Evolutionary conservation across 2,329 filamentous ascomycete genomes (phyloP).

Genomic region (Chalaropsis ovoidea): DNA sequence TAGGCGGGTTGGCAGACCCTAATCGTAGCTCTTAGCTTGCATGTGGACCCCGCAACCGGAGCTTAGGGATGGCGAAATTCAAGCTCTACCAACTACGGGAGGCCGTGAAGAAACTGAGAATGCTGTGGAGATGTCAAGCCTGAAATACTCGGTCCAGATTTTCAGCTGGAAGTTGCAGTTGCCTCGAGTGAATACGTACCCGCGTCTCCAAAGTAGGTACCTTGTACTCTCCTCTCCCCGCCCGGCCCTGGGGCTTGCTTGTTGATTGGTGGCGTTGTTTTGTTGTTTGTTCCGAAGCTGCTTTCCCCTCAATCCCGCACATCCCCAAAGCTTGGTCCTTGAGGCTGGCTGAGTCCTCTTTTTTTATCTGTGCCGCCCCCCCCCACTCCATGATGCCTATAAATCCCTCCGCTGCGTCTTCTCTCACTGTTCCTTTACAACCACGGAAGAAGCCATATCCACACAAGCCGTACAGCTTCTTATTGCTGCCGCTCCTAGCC

Average conservation of each 20-base stretch:
- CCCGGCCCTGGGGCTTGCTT: background rate
- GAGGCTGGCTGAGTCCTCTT: background rate
- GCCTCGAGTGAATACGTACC: background rate
- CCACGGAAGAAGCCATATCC: background rate
- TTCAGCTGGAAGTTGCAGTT: background rate
- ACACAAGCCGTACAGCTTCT: background rate
- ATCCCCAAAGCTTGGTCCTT: slow-evolving; percentile 6
- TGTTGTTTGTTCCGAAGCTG: background rate
- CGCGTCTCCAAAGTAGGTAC: background rate
- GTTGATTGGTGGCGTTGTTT: background rate
- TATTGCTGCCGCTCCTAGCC: background rate
- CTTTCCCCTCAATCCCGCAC: slow-evolving; percentile 3
- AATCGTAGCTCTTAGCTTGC: background rate
- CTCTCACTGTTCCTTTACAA: background rate
- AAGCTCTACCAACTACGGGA: slow-evolving; percentile 10
- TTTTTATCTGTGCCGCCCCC: background rate
- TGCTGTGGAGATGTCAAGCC: background rate
- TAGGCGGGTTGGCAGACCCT: background rate
- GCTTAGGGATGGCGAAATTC: slow-evolving; percentile 16
- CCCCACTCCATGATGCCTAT: background rate
- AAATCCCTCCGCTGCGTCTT: slow-evolving; percentile 2
- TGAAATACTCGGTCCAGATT: background rate
- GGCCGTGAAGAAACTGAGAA: background rate
- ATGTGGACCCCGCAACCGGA: slow-evolving; percentile 20
- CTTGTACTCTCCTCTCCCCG: background rate